A percentile compares a stretch with the other conserved stretches of the same genome.
Evolutionary conservation across 2,329 filamentous ascomycete genomes (phyloP).

Genomic region (Lachnellula hyalina): DNA sequence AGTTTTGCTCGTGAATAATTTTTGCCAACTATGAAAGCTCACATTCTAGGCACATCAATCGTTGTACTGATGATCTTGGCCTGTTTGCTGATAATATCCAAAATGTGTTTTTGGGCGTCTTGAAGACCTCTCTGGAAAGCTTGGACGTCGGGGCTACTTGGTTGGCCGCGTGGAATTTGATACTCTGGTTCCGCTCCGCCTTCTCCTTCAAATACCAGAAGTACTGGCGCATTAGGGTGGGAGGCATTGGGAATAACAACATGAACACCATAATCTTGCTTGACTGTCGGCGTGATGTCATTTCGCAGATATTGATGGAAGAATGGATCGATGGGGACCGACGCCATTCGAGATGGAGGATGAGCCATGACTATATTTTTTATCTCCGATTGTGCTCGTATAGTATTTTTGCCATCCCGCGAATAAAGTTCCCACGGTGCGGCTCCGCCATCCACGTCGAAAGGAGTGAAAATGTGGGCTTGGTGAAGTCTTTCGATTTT

Average conservation of each 20-base stretch:
- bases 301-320: conserved; percentile 69
- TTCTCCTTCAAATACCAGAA: conserved; percentile 72
- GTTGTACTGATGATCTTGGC: conserved; percentile 46
- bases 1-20: background rate
- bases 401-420: conserved; percentile 75
- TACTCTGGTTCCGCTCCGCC: conserved; percentile 43
- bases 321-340: conserved; percentile 68
- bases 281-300: conserved; percentile 57
- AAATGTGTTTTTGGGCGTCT: conserved; percentile 52
- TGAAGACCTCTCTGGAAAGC: conserved; percentile 51
- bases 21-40: conserved; percentile 19
- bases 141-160: conserved; percentile 43
- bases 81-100: conserved; percentile 54
- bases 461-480: conserved; percentile 81
- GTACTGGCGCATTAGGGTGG: conserved; percentile 55
- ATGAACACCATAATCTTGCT: conserved; percentile 66
- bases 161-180: conserved; percentile 49
- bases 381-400: conserved; percentile 70
- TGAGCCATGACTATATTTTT: conserved; percentile 68
- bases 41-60: conserved; percentile 56
- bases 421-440: conserved; percentile 86
- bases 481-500: conserved; percentile 75
- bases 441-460: conserved; percentile 60
- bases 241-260: conserved; percentile 63
- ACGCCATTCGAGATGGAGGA: conserved; percentile 65